Evolutionary conservation across 495 filamentous ascomycete genomes (phyloP).

Genomic region (Amphirosellinia nigrospora): DNA sequence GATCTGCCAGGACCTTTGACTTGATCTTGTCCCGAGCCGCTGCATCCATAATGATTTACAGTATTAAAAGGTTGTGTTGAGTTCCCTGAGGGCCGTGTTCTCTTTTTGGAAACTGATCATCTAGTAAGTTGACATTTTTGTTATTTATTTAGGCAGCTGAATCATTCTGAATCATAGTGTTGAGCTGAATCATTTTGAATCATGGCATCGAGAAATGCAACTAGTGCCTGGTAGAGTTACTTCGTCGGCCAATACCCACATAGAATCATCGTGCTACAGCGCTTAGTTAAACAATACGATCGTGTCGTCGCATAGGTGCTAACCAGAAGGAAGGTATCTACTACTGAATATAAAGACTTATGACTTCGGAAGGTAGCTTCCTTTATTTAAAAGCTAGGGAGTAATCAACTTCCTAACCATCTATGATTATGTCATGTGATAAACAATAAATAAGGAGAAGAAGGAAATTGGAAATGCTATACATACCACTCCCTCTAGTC

Average conservation of each 20-base stretch:
- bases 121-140: background rate
- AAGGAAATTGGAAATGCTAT: background rate
- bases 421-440: too few species aligned
- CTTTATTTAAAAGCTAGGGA: background rate
- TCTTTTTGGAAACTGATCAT: too few species aligned
- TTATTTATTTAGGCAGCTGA: background rate
- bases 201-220: background rate
- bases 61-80: background rate
- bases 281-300: background rate
- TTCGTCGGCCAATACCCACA: slow-evolving; percentile 1
- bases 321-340: too few species aligned
- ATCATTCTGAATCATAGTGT: slow-evolving; percentile 23
- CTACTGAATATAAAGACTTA: background rate
- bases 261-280: background rate
- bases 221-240: background rate
- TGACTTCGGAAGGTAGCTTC: background rate
- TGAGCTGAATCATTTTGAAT: slow-evolving; percentile 17
- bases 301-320: background rate
- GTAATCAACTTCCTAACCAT: too few species aligned
- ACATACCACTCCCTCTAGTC: background rate
- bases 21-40: slow-evolving; percentile 31
- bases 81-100: background rate
- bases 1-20: slow-evolving; percentile 36
- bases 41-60: slow-evolving; percentile 28
- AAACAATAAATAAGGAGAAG: background rate